Percentiles rank a stretch among this genome's conserved stretches.
phyloP scores from a whole-genome alignment of 306 rosid genomes.

The Luffa acutangula region DNA sequence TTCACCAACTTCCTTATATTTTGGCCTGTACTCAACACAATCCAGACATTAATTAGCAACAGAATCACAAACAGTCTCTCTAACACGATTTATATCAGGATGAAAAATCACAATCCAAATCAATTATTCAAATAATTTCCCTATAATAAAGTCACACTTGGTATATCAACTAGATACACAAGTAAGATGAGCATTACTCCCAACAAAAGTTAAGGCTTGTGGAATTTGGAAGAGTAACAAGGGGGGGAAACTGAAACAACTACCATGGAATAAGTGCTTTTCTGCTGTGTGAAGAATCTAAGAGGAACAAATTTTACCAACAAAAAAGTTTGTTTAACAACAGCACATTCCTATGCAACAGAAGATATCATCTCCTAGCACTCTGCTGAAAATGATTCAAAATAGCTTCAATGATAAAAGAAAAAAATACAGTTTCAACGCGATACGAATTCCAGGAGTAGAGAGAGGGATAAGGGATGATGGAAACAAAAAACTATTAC shows the following conservation, averaged over 20 bases:
- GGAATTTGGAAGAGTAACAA: background rate
- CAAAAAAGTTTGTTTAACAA: background rate
- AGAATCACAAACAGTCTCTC: background rate
- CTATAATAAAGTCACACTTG: background rate
- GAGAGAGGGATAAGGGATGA: too few species aligned
- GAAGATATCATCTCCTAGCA: background rate
- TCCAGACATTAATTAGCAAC: background rate
- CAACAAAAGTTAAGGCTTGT: background rate
- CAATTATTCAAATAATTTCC: background rate
- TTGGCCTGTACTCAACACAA: slow-evolving; percentile 49
- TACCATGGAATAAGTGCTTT: background rate
- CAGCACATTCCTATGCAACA: background rate
- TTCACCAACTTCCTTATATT: slow-evolving; percentile 87
- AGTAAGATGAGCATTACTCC: background rate
- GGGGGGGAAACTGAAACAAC: background rate
- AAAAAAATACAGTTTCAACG: too few species aligned
- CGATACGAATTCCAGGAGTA: too few species aligned
- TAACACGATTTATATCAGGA: background rate
- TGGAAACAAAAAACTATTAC: background rate
- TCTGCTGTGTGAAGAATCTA: background rate
- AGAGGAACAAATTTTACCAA: background rate
- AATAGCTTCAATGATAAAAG: background rate
- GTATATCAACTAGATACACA: background rate
- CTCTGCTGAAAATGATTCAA: background rate
- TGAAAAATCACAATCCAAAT: background rate